Evolutionary conservation across 2,329 filamentous ascomycete genomes (phyloP), one percentile per base, ranked within the genome.

Genomic region (Cladosporium sp.): DNA sequence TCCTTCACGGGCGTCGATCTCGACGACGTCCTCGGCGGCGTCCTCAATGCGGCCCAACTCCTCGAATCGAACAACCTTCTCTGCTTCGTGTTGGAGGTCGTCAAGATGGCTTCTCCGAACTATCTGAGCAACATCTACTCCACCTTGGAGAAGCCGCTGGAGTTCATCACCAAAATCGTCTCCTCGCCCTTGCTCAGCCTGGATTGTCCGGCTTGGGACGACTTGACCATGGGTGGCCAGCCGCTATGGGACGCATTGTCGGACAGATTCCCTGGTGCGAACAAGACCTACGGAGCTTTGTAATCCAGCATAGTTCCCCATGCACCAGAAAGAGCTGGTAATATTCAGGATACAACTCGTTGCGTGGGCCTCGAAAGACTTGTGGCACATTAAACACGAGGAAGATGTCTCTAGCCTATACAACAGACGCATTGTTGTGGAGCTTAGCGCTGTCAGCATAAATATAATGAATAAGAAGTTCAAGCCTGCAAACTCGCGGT

Each of bases 51-150:
- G 2, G 42, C 37, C 7, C 52, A 54, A 18, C 55, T 64, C 8
- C 41, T 55, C n/a, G 43, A 64, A 42, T 65, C 61, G n/a, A 68
- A 70, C 60, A 68, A 68, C 45, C 61, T 70, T 2, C 54, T 66
- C 2, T 71, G 69, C 54, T 68, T 70, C 53, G 60, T 59, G 4
- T 55, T 67, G 18, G 42, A 63, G 29, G 40, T 69, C 11, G 56
- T 68, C 53, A 67, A 67, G 54, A 63, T 65, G 2, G 66, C 65
- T 38, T 49, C 62, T 3, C 68, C 68, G 2, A 64, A 67, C 47
- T 63, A 61, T 27, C 62, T 69, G 5, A 61, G 60, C 22, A 54
- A 60, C 6, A 50, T 68, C 3, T 55, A 68, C 18, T 37, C 22
- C 7, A 57, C 56, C 19, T 43, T 59, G 19, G 51, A 39, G 0